Evolutionary conservation across 495 filamentous ascomycete species (phyloP), one percentile per base, ranked within the genome.

Genomic region (Aspergillus cristatus): DNA sequence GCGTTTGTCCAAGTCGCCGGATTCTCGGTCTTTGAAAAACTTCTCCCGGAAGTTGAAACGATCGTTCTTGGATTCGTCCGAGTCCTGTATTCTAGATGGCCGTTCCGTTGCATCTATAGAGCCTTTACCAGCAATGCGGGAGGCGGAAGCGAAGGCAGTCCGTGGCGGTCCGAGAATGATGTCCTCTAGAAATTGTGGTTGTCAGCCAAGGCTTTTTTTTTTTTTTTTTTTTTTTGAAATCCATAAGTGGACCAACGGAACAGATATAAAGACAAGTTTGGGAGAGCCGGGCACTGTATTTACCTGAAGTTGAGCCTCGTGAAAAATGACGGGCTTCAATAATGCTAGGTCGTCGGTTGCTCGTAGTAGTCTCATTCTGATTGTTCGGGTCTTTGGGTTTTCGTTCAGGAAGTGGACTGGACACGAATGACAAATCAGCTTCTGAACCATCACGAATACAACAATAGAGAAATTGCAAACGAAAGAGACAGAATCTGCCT

Each of bases 91-190:
- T 28, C 68, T 71, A 14, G 55, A 42, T 7, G 64, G 43, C 38
- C 57, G 62, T 28, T 55, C 75, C 57, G 40, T 79, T 66, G 29
- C 46, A 37, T 60, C 70, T 52, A 49, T 79, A 57, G 48, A 75
- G 38, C 54, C 65, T 68, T 76, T 67, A 41, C 62, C 63, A 39
- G 67, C 49, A 41, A 68, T 73, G 60, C 76, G 57, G 32, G 84
- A 86, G 12, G 86, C 80, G 7, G 89, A 95, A 40, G 84, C 79
- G 57, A 97, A 95, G 18, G 77, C 77, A 17, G 76, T 86, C 46
- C 88, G 87, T 1, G 89, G 87, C 20, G 89, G 89, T 22, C 86
- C 88, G 28, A 95, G 82, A 45, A 94, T 71, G 39, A 94, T 87
- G 40, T 94, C 85, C 51, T 91, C 88, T 43, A 68, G 58, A 79